Evolutionary conservation across 208 protist species (phyloP), one percentile per base, ranked within the genome.

Genomic region (Trypanosoma lewisi): DNA sequence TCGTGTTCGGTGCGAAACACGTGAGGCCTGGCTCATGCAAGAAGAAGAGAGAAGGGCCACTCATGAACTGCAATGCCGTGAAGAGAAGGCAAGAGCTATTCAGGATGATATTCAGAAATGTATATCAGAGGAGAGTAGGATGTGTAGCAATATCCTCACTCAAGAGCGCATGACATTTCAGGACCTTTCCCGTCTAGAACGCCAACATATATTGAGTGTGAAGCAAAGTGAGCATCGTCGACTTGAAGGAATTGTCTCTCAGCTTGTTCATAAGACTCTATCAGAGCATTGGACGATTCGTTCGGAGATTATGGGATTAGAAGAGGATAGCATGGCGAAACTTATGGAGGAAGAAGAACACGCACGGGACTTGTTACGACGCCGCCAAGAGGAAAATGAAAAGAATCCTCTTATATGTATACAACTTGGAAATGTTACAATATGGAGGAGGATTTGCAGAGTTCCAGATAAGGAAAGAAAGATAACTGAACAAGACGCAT

Each of bases 1-100:
- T 70, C 44, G 41, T 11, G 25, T 58, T 2, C 23, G 19, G 2
- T 61, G 54, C 28, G 55, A 63, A 39, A 21, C 36, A 1, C 37
- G 36, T 42, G 64, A 70, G 37, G 49, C 54, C 4, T 33, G 42
- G 27, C 30, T 19, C 21, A 63, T 70, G 64, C 41, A 63, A 21
- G 49, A 62, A 21, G 64, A 70, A 51, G 64, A 70, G 41, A 4
- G 19, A 31, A 70, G 44, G 30, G 48, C 56, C 0, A 50, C 11
- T 9, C 25, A 19, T 37, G 55, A 49, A 9, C 51, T 52, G 34
- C 63, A 44, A 36, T 42, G 28, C 21, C 25, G 4, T 25, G 25
- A 56, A 16, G 64, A 70, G 16, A 19, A 63, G 34, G 17, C 19
- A 16, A 53, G 11, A 16, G 41, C 36, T n/a, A 50, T 70, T 41